Conservation (phyloP, 805 yeast species). For the Wickerhamomyces mucosus region DNA sequence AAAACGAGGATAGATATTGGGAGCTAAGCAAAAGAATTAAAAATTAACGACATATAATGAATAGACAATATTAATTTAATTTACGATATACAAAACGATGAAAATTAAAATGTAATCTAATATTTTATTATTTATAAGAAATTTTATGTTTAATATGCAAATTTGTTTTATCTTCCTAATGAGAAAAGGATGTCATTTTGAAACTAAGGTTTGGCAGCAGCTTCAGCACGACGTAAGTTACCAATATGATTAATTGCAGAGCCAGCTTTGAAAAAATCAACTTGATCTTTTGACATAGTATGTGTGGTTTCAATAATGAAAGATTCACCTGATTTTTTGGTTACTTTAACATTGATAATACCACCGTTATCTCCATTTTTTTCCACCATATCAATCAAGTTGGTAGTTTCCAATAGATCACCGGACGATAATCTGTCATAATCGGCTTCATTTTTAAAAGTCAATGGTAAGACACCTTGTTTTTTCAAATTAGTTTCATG, state of each 20-base stretch:
- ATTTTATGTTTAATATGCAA: too few species aligned
- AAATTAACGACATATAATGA: background rate
- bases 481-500: constrained; percentile 97
- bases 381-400: constrained; percentile 64
- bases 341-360: constrained; percentile 55
- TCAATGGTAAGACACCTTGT: constrained; percentile 94
- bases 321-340: constrained; percentile 61
- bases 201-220: too few species aligned
- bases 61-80: background rate
- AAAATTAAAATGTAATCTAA: background rate
- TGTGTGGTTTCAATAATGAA: constrained; percentile 75
- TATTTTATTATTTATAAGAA: too few species aligned
- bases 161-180: too few species aligned
- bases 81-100: background rate
- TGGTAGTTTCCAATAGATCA: constrained; percentile 69
- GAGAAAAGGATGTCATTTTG: too few species aligned
- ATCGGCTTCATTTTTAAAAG: constrained; percentile 84
- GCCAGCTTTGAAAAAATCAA: constrained; percentile 94
- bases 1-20: constrained; percentile 66
- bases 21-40: constrained; percentile 43
- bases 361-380: constrained; percentile 90
- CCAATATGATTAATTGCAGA: constrained; percentile 93
- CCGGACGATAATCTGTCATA: constrained; percentile 74
- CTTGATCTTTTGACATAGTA: constrained; percentile 95
- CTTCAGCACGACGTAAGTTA: constrained; percentile 32